Base-by-base conservation (phyloP, 2,329 filamentous ascomycete genomes). In the Fusarium aywerte region DNA sequence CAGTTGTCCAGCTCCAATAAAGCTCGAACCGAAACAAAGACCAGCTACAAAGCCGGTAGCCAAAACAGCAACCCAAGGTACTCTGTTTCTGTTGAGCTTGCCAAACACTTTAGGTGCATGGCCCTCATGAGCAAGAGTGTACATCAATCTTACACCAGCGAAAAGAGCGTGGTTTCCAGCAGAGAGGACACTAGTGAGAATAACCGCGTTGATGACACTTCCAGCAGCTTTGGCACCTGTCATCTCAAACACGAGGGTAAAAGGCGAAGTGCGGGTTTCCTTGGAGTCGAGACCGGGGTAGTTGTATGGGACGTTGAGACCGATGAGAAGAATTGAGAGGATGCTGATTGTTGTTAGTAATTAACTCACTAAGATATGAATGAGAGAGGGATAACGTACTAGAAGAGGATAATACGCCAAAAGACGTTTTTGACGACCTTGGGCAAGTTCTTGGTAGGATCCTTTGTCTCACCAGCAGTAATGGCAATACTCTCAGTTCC, bases 401-500 rank as follows among this genome's bases (percentile, higher is more conserved):
- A 79, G 75, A 87, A 87, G 10, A 87, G 78, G 5, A 87, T 62
- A 52, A 88, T 87, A 7, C 87, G 83, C 85, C 85, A 89, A 71
- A 89, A 89, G 36, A 89, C 87, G 55, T 90, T 89, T 67, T 86
- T 86, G 43, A 90, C 85, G 4, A 89, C 88, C 4, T 83, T 82
- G 2, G 89, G 89, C 32, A 90, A 78, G 56, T 83, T 89, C 65
- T 82, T 83, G 18, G 85, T 81, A 0, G 89, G 88, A 67, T 90
- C 82, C 67, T 85, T 86, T 3, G 88, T 90, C 74, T 90, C 88
- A 40, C 88, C 88, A 1, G 88, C 88, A 0, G 88, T 89, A 58
- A 90, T 87, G 49, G 87, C 87, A 47, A 90, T 89, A 32, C 84
- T 86, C 74, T 90, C 88, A 4, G 87, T 89, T 51, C 87, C 88